These are phyloP conservation scores for Plasmodium gaboni DNA, from an alignment of 169 alveolate genomes.

Conservation along the genomic window DNA sequence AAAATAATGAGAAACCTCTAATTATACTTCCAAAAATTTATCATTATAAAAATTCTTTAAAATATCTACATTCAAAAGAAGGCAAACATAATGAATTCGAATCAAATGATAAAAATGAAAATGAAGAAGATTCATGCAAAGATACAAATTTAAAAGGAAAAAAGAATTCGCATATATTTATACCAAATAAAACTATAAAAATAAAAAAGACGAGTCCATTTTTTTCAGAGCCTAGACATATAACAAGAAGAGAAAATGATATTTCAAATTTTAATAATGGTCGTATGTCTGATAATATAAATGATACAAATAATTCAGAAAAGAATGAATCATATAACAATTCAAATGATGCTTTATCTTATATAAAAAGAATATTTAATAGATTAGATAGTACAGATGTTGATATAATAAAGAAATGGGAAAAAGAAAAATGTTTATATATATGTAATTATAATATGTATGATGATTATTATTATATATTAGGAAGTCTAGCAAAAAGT, in stretches of 20 bases:
- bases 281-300: neutral
- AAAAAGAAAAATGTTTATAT: conserved; percentile 54
- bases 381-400: conserved; percentile 54
- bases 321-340: neutral
- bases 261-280: neutral
- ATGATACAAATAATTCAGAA: neutral
- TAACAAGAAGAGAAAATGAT: neutral
- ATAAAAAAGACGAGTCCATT: conserved; percentile 12
- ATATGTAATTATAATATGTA: conserved; percentile 72
- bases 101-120: too few relatives aligned
- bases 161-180: conserved; percentile 4
- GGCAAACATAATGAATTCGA: neutral
- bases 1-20: conserved; percentile 59
- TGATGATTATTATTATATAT: conserved; percentile 63
- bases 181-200: conserved; percentile 65
- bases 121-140: too few relatives aligned
- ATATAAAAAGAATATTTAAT: conserved; percentile 44
- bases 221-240: neutral
- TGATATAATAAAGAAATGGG: conserved; percentile 67
- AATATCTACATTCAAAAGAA: conserved; percentile 14
- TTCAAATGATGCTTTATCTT: neutral
- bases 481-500: conserved; percentile 61
- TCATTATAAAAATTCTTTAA: conserved; percentile 65
- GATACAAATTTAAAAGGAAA: too few relatives aligned
- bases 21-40: conserved; percentile 68